A percentile compares a stretch with the other conserved stretches of the same genome.
phyloP scores from a whole-genome alignment of 441 rosid species.

The Pelargonium cotyledonis region DNA sequence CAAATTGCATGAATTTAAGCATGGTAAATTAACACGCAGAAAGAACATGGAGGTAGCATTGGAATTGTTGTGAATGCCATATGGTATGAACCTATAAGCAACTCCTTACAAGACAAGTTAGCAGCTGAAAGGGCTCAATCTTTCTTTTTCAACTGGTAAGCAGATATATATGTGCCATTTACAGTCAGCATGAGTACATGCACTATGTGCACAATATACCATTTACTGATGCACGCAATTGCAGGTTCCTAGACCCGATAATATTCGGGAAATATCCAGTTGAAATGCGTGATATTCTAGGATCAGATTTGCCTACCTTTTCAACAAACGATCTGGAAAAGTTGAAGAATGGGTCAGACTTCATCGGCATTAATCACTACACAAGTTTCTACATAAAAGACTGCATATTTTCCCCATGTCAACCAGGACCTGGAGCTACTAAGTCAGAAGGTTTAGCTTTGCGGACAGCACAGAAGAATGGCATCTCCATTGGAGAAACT shows the following conservation, averaged over 20 bases:
- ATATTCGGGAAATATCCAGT: constrained; percentile 49
- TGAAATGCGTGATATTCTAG: constrained; percentile 52
- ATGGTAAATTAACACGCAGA: constrained; percentile 28
- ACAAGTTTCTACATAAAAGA: constrained; percentile 48
- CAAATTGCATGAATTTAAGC: background rate
- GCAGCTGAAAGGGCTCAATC: constrained; percentile 59
- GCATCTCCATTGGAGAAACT: constrained; percentile 42
- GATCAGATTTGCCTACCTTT: constrained; percentile 43
- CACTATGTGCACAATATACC: background rate
- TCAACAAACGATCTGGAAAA: constrained; percentile 32
- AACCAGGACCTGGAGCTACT: constrained; percentile 43
- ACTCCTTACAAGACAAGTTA: constrained; percentile 39
- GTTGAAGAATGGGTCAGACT: constrained; percentile 42
- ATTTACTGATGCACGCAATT: background rate
- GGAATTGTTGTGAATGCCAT: constrained; percentile 47
- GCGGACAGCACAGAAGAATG: constrained; percentile 29
- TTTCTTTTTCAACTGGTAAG: constrained; percentile 50
- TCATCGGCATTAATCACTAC: constrained; percentile 67
- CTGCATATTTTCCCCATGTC: constrained; percentile 43
- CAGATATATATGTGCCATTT: too few species aligned
- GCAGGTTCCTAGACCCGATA: constrained; percentile 66
- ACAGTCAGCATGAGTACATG: background rate
- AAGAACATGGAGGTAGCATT: constrained; percentile 49
- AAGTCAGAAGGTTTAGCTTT: constrained; percentile 45
- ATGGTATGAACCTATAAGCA: constrained; percentile 64